These are phyloP conservation scores for Hippophae gyantsensis DNA, from an alignment of 306 rosid genomes.

Conservation along the genomic window DNA sequence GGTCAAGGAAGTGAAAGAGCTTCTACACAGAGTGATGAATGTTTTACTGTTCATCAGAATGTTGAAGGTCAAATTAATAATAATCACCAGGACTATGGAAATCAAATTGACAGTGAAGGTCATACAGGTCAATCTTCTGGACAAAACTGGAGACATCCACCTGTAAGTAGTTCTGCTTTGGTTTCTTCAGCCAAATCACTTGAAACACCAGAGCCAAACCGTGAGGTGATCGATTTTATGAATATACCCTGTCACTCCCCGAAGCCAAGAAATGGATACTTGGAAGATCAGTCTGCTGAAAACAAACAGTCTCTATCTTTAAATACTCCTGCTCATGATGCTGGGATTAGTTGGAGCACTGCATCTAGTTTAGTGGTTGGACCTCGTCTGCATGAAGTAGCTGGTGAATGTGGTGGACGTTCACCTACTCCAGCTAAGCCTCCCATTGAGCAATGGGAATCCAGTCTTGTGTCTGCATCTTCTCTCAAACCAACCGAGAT, in stretches of 20 bases:
- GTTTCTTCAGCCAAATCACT: too few relatives aligned
- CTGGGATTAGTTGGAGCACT: too few relatives aligned
- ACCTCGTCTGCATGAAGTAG: conserved; percentile 26
- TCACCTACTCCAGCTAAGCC: conserved; percentile 35
- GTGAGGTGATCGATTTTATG: too few relatives aligned
- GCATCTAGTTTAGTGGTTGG: conserved; percentile 29
- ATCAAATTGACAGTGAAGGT: not conserved
- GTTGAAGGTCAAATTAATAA: conserved; percentile 39
- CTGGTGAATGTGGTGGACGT: conserved; percentile 36
- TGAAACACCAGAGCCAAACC: too few relatives aligned
- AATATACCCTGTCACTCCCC: too few relatives aligned
- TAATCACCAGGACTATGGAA: conserved; percentile 37
- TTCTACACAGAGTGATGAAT: conserved; percentile 32
- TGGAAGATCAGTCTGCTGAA: too few relatives aligned
- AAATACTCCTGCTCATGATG: too few relatives aligned
- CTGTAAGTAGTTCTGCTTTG: too few relatives aligned
- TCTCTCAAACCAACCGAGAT: conserved; percentile 35
- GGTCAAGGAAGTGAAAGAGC: conserved; percentile 24
- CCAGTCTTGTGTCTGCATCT: conserved; percentile 44
- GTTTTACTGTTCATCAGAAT: conserved; percentile 30
- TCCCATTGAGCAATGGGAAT: conserved; percentile 49
- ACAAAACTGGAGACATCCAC: too few relatives aligned
- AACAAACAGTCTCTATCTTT: too few relatives aligned
- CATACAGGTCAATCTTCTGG: too few relatives aligned
- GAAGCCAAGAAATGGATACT: too few relatives aligned